These are phyloP conservation scores for Cladosporium colombiae DNA, from an alignment of 2,329 filamentous ascomycete species.

Conservation along the genomic window DNA sequence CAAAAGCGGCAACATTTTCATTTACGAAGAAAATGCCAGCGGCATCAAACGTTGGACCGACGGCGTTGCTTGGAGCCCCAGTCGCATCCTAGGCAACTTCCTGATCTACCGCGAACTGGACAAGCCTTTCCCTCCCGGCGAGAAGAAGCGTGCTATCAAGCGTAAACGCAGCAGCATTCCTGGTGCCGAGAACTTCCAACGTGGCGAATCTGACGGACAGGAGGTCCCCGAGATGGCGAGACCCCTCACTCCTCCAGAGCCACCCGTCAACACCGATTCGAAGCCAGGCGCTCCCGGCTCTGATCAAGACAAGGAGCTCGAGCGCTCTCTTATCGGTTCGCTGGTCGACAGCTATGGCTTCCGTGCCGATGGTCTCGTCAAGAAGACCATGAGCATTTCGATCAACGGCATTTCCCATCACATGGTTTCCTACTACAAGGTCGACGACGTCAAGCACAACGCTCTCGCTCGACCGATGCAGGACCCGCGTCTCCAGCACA, in stretches of 20 bases:
- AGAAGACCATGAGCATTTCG: constrained; percentile 87
- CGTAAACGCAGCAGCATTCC: constrained; percentile 57
- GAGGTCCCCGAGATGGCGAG: constrained; percentile 23
- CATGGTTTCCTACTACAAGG: constrained; percentile 83
- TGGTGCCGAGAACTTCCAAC: constrained; percentile 53
- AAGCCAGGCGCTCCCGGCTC: constrained; percentile 33
- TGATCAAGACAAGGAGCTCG: constrained; percentile 48
- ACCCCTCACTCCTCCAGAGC: constrained; percentile 38
- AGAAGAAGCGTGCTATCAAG: constrained; percentile 83
- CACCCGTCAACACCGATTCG: constrained; percentile 30
- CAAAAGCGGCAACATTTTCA: constrained; percentile 81
- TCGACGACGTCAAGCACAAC: constrained; percentile 73
- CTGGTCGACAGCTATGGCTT: constrained; percentile 89
- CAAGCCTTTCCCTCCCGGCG: constrained; percentile 74
- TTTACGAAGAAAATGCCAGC: constrained; percentile 87
- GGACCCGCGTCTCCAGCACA: constrained; percentile 46
- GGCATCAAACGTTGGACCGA: constrained; percentile 96
- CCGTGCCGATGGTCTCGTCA: constrained; percentile 78
- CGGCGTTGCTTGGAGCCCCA: constrained; percentile 87
- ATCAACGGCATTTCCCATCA: constrained; percentile 77
- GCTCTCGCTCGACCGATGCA: constrained; percentile 60
- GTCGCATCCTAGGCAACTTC: constrained; percentile 80
- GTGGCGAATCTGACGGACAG: constrained; percentile 37
- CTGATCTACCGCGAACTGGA: constrained; percentile 82
- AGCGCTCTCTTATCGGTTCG: constrained; percentile 72